Percentiles rank a stretch among this genome's conserved stretches.
Evolutionary conservation across 2,329 filamentous ascomycete genomes (phyloP).

Genomic region (Gnomoniopsis sp.): DNA sequence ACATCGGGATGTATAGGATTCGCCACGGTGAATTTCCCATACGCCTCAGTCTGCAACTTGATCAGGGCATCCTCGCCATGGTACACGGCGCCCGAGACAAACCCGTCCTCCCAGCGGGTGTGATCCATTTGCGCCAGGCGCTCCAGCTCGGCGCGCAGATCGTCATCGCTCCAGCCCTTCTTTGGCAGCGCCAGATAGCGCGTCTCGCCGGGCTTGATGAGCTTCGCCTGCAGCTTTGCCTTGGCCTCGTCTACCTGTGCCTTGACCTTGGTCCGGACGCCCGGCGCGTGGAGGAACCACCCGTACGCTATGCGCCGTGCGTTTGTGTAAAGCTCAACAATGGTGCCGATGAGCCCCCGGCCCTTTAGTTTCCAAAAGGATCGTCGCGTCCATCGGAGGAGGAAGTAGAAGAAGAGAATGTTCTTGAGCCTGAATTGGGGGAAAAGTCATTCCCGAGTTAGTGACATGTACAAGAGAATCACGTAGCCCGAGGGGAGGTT

Average conservation of each 20-base stretch:
- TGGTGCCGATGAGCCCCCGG: conserved; percentile 77
- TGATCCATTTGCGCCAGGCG: conserved; percentile 83
- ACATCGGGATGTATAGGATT: conserved; percentile 98
- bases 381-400: conserved; percentile 78
- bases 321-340: conserved; percentile 70
- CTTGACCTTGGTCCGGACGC: conserved; percentile 81
- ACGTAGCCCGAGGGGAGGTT: neutral
- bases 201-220: conserved; percentile 70
- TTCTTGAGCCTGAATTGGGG: conserved; percentile 70
- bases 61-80: conserved; percentile 83
- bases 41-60: conserved; percentile 86
- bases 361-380: conserved; percentile 82
- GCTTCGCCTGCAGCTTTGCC: conserved; percentile 76
- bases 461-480: neutral
- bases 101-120: conserved; percentile 94
- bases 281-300: conserved; percentile 80
- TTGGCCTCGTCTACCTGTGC: conserved; percentile 79
- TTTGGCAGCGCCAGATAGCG: conserved; percentile 75
- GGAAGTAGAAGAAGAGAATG: conserved; percentile 82
- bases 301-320: conserved; percentile 74
- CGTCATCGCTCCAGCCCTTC: conserved; percentile 77
- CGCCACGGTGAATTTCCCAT: conserved; percentile 87
- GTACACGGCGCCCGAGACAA: conserved; percentile 92
- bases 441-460: neutral
- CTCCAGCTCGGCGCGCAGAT: conserved; percentile 74